Conservation (phyloP, 2,329 filamentous ascomycete genomes). For the Aspergillus sclerotialis region DNA sequence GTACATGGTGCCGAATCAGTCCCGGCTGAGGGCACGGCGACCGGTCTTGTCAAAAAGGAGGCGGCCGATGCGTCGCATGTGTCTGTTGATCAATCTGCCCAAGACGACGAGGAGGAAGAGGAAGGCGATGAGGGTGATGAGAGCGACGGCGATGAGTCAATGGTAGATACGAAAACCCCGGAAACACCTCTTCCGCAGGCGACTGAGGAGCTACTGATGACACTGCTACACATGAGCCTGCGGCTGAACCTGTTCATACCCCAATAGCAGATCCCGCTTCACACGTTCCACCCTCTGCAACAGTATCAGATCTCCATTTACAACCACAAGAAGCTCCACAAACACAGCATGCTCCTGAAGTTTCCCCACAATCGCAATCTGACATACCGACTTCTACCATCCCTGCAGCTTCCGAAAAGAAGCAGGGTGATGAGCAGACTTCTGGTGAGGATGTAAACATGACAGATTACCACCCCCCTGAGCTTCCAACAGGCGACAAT, state of each 20-base stretch:
- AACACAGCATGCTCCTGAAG: slow-evolving; percentile 1
- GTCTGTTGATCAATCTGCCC: slow-evolving; percentile 37
- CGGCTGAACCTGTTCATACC: slow-evolving; percentile 5
- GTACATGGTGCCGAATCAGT: slow-evolving; percentile 34
- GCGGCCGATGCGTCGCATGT: slow-evolving; percentile 40
- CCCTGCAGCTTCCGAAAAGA: not conserved
- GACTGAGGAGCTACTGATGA: no score
- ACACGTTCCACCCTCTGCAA: slow-evolving; percentile 5
- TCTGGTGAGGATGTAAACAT: slow-evolving; percentile 12
- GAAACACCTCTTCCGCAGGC: slow-evolving; percentile 26
- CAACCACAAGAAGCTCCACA: slow-evolving; percentile 1
- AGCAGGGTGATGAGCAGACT: slow-evolving; percentile 1
- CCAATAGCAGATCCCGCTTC: slow-evolving; percentile 1
- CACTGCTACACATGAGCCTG: no score
- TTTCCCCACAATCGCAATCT: slow-evolving; percentile 1
- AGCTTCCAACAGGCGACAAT: slow-evolving; percentile 1
- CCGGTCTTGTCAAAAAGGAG: slow-evolving; percentile 31
- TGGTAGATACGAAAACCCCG: slow-evolving; percentile 39
- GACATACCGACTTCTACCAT: slow-evolving; percentile 1
- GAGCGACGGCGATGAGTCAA: slow-evolving; percentile 45
- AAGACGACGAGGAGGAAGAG: slow-evolving; percentile 43
- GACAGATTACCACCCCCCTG: slow-evolving; percentile 7
- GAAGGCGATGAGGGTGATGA: slow-evolving; percentile 43
- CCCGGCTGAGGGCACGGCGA: slow-evolving; percentile 24
- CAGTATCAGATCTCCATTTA: slow-evolving; percentile 1